These are phyloP conservation scores for Coemansia sp. DNA, from an alignment of 192 early-diverging fungal species.

Conservation along the genomic window DNA sequence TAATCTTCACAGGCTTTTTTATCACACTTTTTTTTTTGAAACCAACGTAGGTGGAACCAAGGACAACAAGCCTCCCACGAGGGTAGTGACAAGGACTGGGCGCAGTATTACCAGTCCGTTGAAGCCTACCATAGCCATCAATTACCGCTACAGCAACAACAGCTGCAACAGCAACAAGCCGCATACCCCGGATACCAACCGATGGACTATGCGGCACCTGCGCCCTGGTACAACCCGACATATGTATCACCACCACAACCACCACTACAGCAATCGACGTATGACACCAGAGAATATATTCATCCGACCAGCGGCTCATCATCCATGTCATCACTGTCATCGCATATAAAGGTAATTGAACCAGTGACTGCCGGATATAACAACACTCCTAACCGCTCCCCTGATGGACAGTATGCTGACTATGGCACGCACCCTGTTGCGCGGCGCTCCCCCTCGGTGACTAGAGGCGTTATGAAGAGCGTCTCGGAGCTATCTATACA, in stretches of 20 bases:
- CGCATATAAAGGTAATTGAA: conserved; percentile 7
- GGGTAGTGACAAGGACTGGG: conserved; percentile 31
- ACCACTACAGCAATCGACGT: not conserved
- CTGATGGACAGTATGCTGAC: not conserved
- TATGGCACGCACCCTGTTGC: conserved; percentile 5
- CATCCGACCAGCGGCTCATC: not conserved
- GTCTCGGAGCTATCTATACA: conserved; percentile 30
- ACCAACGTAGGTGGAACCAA: conserved; percentile 48
- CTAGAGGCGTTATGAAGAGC: conserved; percentile 32
- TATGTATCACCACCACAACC: not conserved
- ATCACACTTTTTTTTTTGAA: not conserved
- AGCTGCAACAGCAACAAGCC: conserved; percentile 22
- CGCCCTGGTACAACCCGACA: conserved; percentile 14
- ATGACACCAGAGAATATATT: not conserved
- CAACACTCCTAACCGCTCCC: not conserved
- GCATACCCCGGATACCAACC: conserved; percentile 1
- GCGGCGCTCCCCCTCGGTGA: conserved; percentile 39
- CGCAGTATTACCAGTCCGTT: conserved; percentile 50
- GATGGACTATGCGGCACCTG: not conserved
- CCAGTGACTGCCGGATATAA: not conserved
- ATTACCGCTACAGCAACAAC: conserved; percentile 19
- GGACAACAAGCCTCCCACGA: conserved; percentile 7
- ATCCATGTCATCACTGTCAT: not conserved
- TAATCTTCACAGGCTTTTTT: not conserved
- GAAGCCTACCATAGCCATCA: conserved; percentile 45